A percentile compares a stretch with the other conserved stretches of the same genome.
Evolutionary conservation across 2,329 filamentous ascomycete genomes (phyloP).

Genomic region (Phaeosphaeria sp.): DNA sequence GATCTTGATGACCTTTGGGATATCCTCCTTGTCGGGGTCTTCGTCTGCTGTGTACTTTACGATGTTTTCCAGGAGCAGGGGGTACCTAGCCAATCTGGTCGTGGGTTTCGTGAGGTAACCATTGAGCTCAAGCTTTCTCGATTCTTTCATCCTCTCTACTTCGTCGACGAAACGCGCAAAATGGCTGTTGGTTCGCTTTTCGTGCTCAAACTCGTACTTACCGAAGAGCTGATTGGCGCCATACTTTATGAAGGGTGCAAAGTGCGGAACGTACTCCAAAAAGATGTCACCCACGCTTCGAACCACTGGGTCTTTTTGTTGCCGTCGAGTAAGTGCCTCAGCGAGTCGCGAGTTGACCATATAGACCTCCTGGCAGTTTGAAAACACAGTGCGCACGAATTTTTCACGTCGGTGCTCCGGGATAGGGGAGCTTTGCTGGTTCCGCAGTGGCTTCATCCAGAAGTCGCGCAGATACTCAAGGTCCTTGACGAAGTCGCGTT

Average conservation of each 20-base stretch:
- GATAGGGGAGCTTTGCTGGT: slow-evolving; percentile 76
- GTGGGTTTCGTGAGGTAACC: slow-evolving; percentile 98
- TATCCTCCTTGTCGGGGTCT: slow-evolving; percentile 87
- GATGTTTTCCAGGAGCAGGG: slow-evolving; percentile 87
- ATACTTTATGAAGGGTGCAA: slow-evolving; percentile 95
- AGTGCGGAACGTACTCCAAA: slow-evolving; percentile 86
- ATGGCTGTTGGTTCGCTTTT: slow-evolving; percentile 81
- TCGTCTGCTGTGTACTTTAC: slow-evolving; percentile 89
- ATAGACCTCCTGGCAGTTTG: slow-evolving; percentile 94
- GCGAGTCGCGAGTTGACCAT: slow-evolving; percentile 88
- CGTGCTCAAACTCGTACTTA: slow-evolving; percentile 98
- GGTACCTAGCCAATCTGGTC: slow-evolving; percentile 91
- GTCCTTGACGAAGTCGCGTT: slow-evolving; percentile 98
- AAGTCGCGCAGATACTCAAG: slow-evolving; percentile 97
- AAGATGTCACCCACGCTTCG: slow-evolving; percentile 93
- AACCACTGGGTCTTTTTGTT: slow-evolving; percentile 90
- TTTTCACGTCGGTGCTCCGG: slow-evolving; percentile 85
- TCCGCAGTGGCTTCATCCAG: slow-evolving; percentile 91
- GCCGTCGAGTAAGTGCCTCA: slow-evolving; percentile 83
- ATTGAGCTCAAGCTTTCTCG: slow-evolving; percentile 93
- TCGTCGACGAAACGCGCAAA: slow-evolving; percentile 96
- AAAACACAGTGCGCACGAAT: slow-evolving; percentile 93
- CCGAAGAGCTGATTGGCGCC: slow-evolving; percentile 94
- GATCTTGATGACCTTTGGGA: slow-evolving; percentile 84
- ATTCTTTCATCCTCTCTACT: slow-evolving; percentile 94